A percentile compares a stretch with the other conserved stretches of the same genome.
These are phyloP conservation scores for Cichorium intybus DNA, from an alignment of 140 eudicot genomes.

Conservation along the genomic window DNA sequence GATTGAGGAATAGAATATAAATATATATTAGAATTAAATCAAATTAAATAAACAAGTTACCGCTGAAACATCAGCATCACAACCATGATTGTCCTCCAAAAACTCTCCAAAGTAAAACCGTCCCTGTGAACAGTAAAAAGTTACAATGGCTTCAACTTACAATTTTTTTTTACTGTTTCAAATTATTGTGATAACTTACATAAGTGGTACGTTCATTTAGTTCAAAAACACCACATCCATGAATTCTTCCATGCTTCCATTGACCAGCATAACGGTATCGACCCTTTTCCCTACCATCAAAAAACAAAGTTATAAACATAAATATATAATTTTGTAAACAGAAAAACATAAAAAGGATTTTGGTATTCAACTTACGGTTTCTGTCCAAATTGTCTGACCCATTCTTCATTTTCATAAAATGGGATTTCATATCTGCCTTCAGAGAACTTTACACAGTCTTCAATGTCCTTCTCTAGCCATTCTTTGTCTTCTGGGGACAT, in stretches of 20 bases:
- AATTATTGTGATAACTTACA: constrained; percentile 42
- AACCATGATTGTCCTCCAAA: constrained; percentile 64
- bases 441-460: constrained; percentile 58
- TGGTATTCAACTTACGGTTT: constrained; percentile 65
- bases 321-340: not conserved
- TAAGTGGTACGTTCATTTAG: constrained; percentile 73
- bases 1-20: not conserved
- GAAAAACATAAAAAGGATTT: not conserved
- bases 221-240: constrained; percentile 95
- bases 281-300: constrained; percentile 75
- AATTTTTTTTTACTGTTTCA: not conserved
- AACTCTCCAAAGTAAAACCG: constrained; percentile 89
- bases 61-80: constrained; percentile 76
- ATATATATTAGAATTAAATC: not conserved
- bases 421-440: constrained; percentile 55
- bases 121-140: constrained; percentile 51
- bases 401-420: constrained; percentile 69
- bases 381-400: constrained; percentile 61
- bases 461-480: constrained; percentile 93
- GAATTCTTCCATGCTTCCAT: constrained; percentile 98
- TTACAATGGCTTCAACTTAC: constrained; percentile 5
- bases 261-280: constrained; percentile 97
- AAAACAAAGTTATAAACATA: not conserved
- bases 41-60: constrained; percentile 29
- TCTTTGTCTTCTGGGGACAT: constrained; percentile 86